Percentiles rank a stretch among this genome's conserved stretches.
phyloP scores from a whole-genome alignment of 2,329 filamentous ascomycete species.

The Ceratocystis colombiana region DNA sequence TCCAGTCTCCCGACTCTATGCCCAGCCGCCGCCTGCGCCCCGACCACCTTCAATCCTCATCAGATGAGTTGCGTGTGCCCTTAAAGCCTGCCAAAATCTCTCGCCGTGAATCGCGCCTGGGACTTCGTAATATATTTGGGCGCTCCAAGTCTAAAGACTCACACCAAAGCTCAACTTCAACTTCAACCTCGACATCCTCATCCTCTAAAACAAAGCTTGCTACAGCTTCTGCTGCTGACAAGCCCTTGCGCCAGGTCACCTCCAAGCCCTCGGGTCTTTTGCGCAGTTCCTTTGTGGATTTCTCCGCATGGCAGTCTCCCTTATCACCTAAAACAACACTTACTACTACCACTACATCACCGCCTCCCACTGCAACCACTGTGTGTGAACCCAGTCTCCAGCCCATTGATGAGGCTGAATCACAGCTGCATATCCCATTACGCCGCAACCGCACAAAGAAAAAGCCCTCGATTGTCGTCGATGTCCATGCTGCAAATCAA shows the following conservation, averaged over 20 bases:
- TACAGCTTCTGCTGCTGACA: not conserved
- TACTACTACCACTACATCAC: not conserved
- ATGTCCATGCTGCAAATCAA: constrained; percentile 19
- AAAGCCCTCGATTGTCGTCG: constrained; percentile 24
- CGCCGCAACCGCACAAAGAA: constrained; percentile 16
- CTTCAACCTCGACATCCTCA: not conserved
- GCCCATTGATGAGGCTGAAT: constrained; percentile 24
- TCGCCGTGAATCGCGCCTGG: constrained; percentile 44
- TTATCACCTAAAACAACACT: constrained; percentile 2
- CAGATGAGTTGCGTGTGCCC: constrained; percentile 34
- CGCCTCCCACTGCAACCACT: not conserved
- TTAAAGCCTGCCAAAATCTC: constrained; percentile 37
- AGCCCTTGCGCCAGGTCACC: constrained; percentile 14
- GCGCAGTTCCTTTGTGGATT: constrained; percentile 39
- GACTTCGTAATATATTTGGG: constrained; percentile 43
- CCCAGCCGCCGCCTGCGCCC: constrained; percentile 24
- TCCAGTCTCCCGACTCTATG: constrained; percentile 18
- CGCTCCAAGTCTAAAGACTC: constrained; percentile 35
- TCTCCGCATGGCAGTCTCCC: constrained; percentile 35
- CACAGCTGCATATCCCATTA: not conserved
- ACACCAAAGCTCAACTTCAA: not conserved
- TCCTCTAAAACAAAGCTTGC: not conserved
- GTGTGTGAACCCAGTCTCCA: constrained; percentile 15
- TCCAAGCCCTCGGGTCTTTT: constrained; percentile 19
- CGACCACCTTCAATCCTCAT: constrained; percentile 19